These are phyloP conservation scores for Juglanconis sp. DNA, from an alignment of 2,329 filamentous ascomycete species.

Conservation along the genomic window DNA sequence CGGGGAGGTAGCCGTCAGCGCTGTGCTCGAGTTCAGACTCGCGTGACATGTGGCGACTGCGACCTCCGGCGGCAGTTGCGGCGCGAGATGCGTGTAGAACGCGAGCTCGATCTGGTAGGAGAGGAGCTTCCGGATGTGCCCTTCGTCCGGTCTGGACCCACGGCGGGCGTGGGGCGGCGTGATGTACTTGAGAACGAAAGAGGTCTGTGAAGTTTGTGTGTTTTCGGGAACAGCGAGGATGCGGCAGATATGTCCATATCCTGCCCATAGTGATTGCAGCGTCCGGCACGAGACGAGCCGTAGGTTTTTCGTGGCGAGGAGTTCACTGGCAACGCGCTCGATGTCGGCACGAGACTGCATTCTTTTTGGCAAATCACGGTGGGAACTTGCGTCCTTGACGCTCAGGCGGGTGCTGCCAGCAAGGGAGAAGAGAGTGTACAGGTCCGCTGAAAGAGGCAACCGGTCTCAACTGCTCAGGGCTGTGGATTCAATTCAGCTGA, in stretches of 20 bases:
- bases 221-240: conserved; percentile 39
- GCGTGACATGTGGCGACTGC: conserved; percentile 50
- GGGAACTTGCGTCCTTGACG: background rate
- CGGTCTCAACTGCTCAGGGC: too few relatives aligned
- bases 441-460: too few relatives aligned
- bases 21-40: conserved; percentile 34
- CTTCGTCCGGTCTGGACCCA: conserved; percentile 45
- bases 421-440: too few relatives aligned
- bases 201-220: conserved; percentile 24
- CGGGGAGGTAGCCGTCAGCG: background rate
- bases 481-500: too few relatives aligned
- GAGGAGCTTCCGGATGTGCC: conserved; percentile 62
- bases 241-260: conserved; percentile 54
- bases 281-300: conserved; percentile 34
- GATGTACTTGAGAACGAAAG: conserved; percentile 58
- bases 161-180: conserved; percentile 41
- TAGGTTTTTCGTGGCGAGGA: conserved; percentile 1
- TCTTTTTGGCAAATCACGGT: background rate
- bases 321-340: conserved; percentile 1
- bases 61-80: conserved; percentile 39
- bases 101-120: conserved; percentile 66
- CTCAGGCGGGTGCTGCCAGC: too few relatives aligned
- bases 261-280: conserved; percentile 48
- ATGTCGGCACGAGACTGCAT: conserved; percentile 8
- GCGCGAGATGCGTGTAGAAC: conserved; percentile 59